phyloP scores from a whole-genome alignment of 179 eudicot genomes.

The Beta lomatogona region DNA sequence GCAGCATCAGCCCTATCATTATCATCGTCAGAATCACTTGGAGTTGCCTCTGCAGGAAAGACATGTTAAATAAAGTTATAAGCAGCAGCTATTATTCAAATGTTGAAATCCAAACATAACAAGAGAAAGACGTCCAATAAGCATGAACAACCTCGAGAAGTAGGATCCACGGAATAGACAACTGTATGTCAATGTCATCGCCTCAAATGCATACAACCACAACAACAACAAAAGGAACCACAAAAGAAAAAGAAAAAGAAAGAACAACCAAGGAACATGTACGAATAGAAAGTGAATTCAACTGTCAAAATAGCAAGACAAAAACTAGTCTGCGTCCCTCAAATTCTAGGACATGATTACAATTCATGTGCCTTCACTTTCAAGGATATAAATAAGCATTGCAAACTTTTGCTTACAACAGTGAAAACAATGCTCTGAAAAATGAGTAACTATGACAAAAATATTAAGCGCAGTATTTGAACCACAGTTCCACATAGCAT shows the following conservation, averaged over 20 bases:
- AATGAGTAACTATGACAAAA: too few relatives aligned
- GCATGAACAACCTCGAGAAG: neutral
- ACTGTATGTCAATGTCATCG: neutral
- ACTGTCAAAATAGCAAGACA: neutral
- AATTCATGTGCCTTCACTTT: neutral
- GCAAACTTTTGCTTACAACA: neutral
- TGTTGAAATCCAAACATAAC: neutral
- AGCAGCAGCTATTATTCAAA: slow-evolving; percentile 4
- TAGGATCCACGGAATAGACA: neutral
- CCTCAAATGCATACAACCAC: neutral
- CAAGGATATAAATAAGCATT: neutral
- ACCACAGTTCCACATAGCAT: neutral
- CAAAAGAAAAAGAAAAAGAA: neutral
- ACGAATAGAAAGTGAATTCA: neutral
- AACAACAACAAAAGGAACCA: neutral
- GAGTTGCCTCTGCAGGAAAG: slow-evolving; percentile 58
- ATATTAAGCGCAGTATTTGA: neutral
- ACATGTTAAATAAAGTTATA: neutral
- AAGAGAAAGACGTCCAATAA: neutral
- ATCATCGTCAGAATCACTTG: slow-evolving; percentile 83
- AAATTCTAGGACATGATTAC: neutral
- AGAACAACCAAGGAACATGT: neutral
- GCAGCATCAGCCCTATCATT: slow-evolving; percentile 76
- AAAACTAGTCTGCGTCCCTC: neutral
- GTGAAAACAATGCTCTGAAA: too few relatives aligned